A percentile compares a stretch with the other conserved stretches of the same genome.
These are phyloP conservation scores for Talaromyces sp. DNA, from an alignment of 2,329 filamentous ascomycete species.

Conservation along the genomic window DNA sequence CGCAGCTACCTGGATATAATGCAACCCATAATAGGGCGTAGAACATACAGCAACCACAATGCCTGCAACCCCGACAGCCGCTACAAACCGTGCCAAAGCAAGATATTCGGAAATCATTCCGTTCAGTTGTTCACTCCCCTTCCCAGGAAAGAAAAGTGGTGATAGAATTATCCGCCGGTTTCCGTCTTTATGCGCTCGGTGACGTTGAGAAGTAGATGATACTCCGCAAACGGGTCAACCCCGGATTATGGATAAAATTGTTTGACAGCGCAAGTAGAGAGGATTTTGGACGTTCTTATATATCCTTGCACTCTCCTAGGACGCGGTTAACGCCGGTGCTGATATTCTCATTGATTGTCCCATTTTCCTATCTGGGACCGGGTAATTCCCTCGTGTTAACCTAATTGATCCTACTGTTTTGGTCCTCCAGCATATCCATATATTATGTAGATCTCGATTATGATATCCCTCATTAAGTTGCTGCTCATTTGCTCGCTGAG, in stretches of 20 bases:
- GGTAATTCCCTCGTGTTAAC: neutral
- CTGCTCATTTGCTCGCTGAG: neutral
- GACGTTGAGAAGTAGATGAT: neutral
- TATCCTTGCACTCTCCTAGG: neutral
- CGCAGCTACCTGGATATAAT: too few species aligned
- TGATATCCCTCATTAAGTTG: too few species aligned
- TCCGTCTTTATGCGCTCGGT: slow-evolving; percentile 5
- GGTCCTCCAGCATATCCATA: neutral
- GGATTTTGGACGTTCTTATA: neutral
- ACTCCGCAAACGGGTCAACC: neutral
- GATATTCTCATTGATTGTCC: neutral
- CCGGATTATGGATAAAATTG: neutral
- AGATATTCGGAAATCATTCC: slow-evolving; percentile 12
- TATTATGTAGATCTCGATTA: neutral
- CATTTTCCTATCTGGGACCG: neutral
- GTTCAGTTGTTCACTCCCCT: neutral
- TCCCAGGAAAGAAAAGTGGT: neutral
- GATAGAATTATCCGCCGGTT: slow-evolving; percentile 1
- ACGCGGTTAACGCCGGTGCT: neutral
- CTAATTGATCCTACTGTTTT: neutral
- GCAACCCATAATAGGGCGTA: too few species aligned
- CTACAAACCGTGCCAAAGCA: slow-evolving; percentile 6
- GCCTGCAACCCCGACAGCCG: slow-evolving; percentile 1
- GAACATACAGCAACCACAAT: slow-evolving; percentile 9
- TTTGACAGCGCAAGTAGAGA: neutral